These are phyloP conservation scores for Picea glauca DNA, from an alignment of 75 land plant genomes.

Conservation along the genomic window DNA sequence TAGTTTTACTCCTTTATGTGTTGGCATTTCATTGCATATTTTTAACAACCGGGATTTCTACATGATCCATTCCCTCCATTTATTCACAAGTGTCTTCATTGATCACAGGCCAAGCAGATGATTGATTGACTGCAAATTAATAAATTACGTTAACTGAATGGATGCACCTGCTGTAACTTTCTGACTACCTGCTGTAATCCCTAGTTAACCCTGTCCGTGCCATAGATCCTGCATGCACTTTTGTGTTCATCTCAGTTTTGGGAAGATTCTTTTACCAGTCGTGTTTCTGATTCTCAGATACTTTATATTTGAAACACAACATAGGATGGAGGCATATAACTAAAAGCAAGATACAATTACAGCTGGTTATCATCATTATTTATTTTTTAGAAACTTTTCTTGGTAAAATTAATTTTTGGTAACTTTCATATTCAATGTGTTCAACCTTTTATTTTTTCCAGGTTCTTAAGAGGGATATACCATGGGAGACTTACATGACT, in stretches of 20 bases:
- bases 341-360: not conserved
- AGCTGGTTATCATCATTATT: not conserved
- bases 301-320: not conserved
- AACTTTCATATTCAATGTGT: not conserved
- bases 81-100: not conserved
- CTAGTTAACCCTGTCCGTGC: not conserved
- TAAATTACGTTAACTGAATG: not conserved
- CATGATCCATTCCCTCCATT: not conserved
- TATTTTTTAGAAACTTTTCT: not conserved
- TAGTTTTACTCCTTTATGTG: not conserved
- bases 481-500: conserved; percentile 96
- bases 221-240: not conserved
- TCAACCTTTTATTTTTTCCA: conserved; percentile 13
- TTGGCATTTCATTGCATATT: not conserved
- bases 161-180: not conserved
- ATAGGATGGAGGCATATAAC: not conserved
- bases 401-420: no score
- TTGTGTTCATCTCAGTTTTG: not conserved
- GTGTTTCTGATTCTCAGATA: not conserved
- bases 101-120: not conserved
- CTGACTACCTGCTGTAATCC: not conserved
- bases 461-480: conserved; percentile 92
- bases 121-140: not conserved
- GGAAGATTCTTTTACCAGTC: not conserved
- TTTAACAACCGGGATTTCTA: not conserved